These are phyloP conservation scores for Eucalyptus erythrocorys DNA, from an alignment of 345 rosid genomes.

Conservation along the genomic window DNA sequence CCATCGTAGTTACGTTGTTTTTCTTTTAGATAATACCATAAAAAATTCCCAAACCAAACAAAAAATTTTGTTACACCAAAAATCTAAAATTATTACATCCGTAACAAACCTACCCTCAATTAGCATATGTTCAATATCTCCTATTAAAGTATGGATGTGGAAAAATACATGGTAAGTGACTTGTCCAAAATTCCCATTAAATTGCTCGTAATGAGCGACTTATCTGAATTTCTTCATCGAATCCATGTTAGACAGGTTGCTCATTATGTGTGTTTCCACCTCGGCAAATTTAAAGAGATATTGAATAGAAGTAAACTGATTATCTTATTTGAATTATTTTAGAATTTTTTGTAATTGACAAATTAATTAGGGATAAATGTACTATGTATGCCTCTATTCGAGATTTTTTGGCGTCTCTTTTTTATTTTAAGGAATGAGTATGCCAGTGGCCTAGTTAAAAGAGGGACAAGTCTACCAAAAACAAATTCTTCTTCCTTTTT, in stretches of 20 bases:
- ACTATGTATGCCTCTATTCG: accelerated
- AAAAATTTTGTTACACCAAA: background rate
- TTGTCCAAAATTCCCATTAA: background rate
- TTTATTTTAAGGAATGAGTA: background rate
- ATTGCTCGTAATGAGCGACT: accelerated
- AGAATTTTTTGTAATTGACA: accelerated
- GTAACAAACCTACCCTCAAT: background rate
- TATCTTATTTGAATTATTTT: background rate
- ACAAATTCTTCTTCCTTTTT: background rate
- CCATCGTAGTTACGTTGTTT: background rate
- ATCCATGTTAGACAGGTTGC: accelerated
- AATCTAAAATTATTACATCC: background rate
- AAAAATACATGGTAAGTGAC: background rate
- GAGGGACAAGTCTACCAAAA: background rate
- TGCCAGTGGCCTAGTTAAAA: background rate
- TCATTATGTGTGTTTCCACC: background rate
- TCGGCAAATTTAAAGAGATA: background rate
- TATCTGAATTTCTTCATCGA: background rate
- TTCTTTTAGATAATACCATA: background rate
- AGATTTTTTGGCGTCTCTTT: background rate
- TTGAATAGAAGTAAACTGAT: background rate
- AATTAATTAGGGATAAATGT: background rate
- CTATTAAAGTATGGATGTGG: background rate
- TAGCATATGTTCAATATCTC: background rate
- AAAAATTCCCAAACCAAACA: background rate